A percentile compares a stretch with the other conserved stretches of the same genome.
Conservation (phyloP, 2,329 filamentous ascomycete species). For the Neofusicoccum ribis region DNA sequence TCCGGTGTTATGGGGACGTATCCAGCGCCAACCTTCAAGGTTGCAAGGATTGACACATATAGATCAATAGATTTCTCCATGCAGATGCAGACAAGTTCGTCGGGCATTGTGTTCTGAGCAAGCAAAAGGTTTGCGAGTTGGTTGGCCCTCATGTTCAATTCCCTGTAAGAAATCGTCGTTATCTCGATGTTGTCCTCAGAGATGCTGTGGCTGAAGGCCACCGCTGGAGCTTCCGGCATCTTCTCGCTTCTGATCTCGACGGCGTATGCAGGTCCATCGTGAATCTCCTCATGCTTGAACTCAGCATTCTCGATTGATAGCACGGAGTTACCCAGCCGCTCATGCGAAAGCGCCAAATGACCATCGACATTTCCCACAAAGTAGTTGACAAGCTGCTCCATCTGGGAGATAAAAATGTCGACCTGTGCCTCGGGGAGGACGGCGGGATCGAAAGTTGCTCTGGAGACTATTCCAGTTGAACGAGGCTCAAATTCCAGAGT, state of each 20-base stretch:
- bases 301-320: conserved; percentile 46
- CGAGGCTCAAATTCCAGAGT: conserved; percentile 74
- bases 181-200: conserved; percentile 27
- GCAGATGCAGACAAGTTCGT: conserved; percentile 68
- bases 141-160: conserved; percentile 67
- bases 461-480: conserved; percentile 47
- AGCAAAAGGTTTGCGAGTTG: conserved; percentile 60
- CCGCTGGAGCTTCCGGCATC: conserved; percentile 58
- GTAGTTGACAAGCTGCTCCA: conserved; percentile 54
- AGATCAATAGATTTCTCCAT: conserved; percentile 75
- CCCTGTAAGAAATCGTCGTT: conserved; percentile 60
- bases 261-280: conserved; percentile 36
- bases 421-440: conserved; percentile 59
- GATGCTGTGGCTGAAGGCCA: conserved; percentile 61
- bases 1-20: conserved; percentile 78
- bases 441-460: conserved; percentile 56
- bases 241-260: conserved; percentile 56
- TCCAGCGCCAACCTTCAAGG: conserved; percentile 72
- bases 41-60: conserved; percentile 73
- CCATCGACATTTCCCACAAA: conserved; percentile 43
- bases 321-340: conserved; percentile 10
- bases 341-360: conserved; percentile 23
- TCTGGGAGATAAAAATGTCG: conserved; percentile 59
- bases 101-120: conserved; percentile 47
- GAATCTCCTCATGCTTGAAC: conserved; percentile 28